Evolutionary conservation across 2,329 filamentous ascomycete genomes (phyloP), one percentile per base, ranked within the genome.

Genomic region (Calonectria naviculata): DNA sequence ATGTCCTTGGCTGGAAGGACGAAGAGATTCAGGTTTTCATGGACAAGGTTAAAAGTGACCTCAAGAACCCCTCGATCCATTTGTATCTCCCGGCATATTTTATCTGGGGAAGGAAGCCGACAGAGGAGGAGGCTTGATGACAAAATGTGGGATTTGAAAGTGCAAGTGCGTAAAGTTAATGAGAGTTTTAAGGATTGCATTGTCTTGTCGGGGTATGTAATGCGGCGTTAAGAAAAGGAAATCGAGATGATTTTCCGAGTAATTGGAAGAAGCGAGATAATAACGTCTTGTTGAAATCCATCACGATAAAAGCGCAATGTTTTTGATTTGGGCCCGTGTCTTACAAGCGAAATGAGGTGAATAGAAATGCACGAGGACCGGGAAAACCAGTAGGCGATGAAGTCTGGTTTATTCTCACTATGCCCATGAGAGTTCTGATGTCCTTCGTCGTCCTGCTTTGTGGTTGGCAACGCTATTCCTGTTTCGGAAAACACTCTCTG

Each of bases 41-140:
- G 71, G 74, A 70, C 13, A 74, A 73, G 60, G 72, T 75, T 4
- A 74, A 75, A 42, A 73, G 56, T 8, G 75, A 77, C 12, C 52
- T 77, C 9, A 58, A 68, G 9, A 61, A 74, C 6, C 70, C 74
- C 3, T n/a, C 47, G 9, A 65, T 72, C 8, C 75, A 77, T 8
- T 65, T 77, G 0, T 77, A 77, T 56, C 66, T 76, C 3, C 74
- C 75, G 0, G 61, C 72, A 0, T 68, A 74, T 12, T 75, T 77
- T 15, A 65, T 76, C 12, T 77, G 74, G 73, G 75, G 75, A 4
- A 64, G 41, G 6, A 74, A 72, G 26, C 65, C 72, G 26, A 12
- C 52, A 0, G 52, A 38, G 31, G 52, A 58, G 52, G 52, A 26
- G n/a, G 15, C 47, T 7, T 28, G 44, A 61, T 60, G 19, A 47